These are phyloP conservation scores for Coffea humblotiana DNA, from an alignment of 305 asterid species.

Conservation along the genomic window DNA sequence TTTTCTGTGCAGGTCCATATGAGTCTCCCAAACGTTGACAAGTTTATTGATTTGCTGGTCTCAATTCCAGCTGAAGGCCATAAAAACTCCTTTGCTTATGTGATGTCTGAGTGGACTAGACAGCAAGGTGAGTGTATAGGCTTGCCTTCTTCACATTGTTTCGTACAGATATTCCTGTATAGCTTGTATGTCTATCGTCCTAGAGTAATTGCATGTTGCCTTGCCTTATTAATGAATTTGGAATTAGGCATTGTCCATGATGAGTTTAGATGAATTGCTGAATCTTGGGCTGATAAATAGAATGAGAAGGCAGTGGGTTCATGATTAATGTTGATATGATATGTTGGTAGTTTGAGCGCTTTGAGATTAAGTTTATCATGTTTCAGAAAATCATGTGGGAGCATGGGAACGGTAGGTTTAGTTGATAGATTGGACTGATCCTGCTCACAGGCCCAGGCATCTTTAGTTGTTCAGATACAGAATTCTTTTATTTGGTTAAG, in stretches of 20 bases:
- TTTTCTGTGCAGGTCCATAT: slow-evolving; percentile 79
- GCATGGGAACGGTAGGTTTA: background rate
- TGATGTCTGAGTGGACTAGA: slow-evolving; percentile 91
- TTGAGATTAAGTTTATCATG: too few species aligned
- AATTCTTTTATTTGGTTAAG: too few species aligned
- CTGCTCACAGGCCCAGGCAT: background rate
- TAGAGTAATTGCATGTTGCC: background rate
- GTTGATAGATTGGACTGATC: background rate
- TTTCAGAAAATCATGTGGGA: too few species aligned
- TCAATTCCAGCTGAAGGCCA: slow-evolving; percentile 80
- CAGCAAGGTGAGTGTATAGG: slow-evolving; percentile 70
- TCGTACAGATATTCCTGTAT: background rate
- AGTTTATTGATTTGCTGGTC: slow-evolving; percentile 76
- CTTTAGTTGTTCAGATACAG: background rate
- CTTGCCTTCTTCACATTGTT: slow-evolving; percentile 7
- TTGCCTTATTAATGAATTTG: background rate
- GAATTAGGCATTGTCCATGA: background rate
- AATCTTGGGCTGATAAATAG: background rate
- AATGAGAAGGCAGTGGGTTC: background rate
- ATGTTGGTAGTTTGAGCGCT: background rate
- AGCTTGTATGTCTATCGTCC: background rate
- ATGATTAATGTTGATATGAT: background rate
- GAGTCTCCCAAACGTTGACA: slow-evolving; percentile 81
- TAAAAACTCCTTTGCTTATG: slow-evolving; percentile 68
- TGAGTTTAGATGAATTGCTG: background rate